Evolutionary conservation across 164 flowering plant genomes (phyloP), one percentile per base, ranked within the genome.

Genomic region (Magnolia changhungtana): DNA sequence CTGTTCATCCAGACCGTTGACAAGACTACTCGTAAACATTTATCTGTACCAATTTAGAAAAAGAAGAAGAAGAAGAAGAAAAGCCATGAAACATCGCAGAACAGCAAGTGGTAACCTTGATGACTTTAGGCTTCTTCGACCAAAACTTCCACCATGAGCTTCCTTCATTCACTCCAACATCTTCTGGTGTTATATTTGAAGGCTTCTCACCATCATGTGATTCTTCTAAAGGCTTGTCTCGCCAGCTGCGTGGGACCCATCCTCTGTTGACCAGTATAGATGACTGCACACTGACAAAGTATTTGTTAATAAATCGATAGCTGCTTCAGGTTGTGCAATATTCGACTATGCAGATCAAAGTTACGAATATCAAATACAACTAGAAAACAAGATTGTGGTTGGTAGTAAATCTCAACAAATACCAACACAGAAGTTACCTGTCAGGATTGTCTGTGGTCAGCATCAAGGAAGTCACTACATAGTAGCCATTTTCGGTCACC

Each of bases 171-270:
- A 82, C 80, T 74, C 73, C 83, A 52, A n/a, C 70, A 74, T 78
- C 67, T 59, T 74, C 27, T 0, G 81, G 24, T 72, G 80, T 68
- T 50, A 7, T 50, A 74, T 71, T 67, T 45, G 84, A 74, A 79
- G 79, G 78, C 76, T 80, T 82, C 68, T 83, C 81, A 51, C 49
- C 79, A 75, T 79, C 83, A 23, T 72, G 77, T 45, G 80, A 71
- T 73, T 70, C 78, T 79, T 86, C 80, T 1, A 78, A 64, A 67
- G 74, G 77, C 69, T 87, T 86, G 81, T 90, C 93, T 78, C 85
- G 85, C 99, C 99, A 96, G 77, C 86, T 89, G 27, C 96, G 97
- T 45, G 98, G 98, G 21, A 90, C 97, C 98, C 99, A 96, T 78
- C 99, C 99, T 83, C 98, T 90, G 75, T 96, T 96, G 31, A 94